These are phyloP conservation scores for Pseudogymnoascus sp. DNA, from an alignment of 2,329 filamentous ascomycete species.

Conservation along the genomic window DNA sequence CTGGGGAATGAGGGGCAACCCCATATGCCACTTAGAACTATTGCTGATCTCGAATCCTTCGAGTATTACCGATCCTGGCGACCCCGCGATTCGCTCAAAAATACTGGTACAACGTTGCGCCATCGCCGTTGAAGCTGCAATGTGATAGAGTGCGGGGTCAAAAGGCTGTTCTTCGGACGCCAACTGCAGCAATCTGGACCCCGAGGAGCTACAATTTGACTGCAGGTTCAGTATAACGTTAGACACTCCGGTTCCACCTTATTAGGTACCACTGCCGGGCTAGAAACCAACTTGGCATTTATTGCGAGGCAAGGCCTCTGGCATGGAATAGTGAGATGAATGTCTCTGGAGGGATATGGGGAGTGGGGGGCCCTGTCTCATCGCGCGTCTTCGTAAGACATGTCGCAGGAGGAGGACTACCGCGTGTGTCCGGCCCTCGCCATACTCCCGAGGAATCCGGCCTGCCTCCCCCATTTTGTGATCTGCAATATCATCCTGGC, in stretches of 20 bases:
- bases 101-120: slow-evolving; percentile 3
- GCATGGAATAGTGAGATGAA: neutral
- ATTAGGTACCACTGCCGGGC: neutral
- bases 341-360: neutral
- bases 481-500: neutral
- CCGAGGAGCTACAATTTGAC: neutral
- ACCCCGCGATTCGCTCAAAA: neutral
- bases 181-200: neutral
- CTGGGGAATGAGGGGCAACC: slow-evolving; percentile 1
- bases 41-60: slow-evolving; percentile 1
- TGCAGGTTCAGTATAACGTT: neutral
- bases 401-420: neutral
- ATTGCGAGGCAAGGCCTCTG: neutral
- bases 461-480: neutral
- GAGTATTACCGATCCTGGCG: neutral
- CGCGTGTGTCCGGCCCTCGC: neutral
- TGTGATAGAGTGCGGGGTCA: neutral
- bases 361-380: neutral
- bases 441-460: neutral
- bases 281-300: neutral
- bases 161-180: neutral
- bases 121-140: neutral
- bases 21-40: neutral
- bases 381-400: neutral
- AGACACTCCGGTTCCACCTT: neutral